These are phyloP conservation scores for Penstemon eatonii DNA, from an alignment of 257 asterid genomes.

Conservation along the genomic window DNA sequence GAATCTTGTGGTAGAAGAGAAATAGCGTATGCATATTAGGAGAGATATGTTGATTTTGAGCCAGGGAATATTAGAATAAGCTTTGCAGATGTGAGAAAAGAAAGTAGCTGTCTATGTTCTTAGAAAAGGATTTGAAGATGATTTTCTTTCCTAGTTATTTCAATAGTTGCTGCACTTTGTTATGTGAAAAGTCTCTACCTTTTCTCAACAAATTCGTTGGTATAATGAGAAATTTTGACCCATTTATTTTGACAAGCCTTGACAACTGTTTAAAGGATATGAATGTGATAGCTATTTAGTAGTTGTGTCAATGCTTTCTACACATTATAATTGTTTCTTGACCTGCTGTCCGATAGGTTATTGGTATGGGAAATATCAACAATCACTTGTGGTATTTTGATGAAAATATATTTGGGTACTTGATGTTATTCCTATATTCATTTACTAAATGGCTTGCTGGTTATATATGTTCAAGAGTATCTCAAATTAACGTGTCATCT, in stretches of 20 bases:
- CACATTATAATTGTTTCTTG: constrained; percentile 7
- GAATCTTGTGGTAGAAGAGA: constrained; percentile 1
- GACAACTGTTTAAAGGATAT: not conserved
- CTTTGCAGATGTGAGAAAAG: constrained; percentile 1
- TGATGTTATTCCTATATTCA: not conserved
- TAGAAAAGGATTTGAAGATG: constrained; percentile 4
- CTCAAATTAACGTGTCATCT: not conserved
- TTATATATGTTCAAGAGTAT: constrained; percentile 17
- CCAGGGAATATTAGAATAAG: not conserved
- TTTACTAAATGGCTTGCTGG: not conserved
- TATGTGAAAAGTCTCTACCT: not conserved
- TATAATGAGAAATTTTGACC: not conserved
- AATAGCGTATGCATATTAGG: not conserved
- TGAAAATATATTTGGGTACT: constrained; percentile 11
- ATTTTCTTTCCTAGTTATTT: not conserved
- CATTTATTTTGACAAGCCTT: not conserved
- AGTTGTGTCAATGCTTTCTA: constrained; percentile 17
- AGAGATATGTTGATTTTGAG: not conserved
- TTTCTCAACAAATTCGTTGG: not conserved
- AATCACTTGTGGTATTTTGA: constrained; percentile 1
- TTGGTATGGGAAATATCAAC: constrained; percentile 2
- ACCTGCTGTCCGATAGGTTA: not conserved
- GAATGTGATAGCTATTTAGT: constrained; percentile 2
- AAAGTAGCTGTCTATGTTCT: constrained; percentile 11
- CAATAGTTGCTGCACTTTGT: not conserved